phyloP scores from a whole-genome alignment of 2,329 filamentous ascomycete genomes.

The Passalora sequoiae region DNA sequence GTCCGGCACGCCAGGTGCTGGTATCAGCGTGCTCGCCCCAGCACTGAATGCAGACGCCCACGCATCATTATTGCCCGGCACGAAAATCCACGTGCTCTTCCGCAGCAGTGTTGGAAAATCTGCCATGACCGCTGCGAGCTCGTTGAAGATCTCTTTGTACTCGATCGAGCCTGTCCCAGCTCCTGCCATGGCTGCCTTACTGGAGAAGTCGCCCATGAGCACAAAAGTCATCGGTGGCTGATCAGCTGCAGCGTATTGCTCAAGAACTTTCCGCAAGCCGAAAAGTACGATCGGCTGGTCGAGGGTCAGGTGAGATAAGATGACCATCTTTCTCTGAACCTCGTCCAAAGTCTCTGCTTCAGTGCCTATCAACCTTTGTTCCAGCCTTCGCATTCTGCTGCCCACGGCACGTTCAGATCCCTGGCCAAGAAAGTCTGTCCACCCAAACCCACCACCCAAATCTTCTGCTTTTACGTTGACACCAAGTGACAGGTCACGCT shows the following conservation, averaged over 20 bases:
- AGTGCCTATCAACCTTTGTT: slow-evolving; percentile 57
- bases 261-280: slow-evolving; percentile 73
- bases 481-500: slow-evolving; percentile 72
- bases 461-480: slow-evolving; percentile 48
- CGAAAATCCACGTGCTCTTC: slow-evolving; percentile 79
- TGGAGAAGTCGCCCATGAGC: slow-evolving; percentile 77
- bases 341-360: slow-evolving; percentile 25
- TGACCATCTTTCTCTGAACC: slow-evolving; percentile 53
- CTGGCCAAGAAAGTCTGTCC: slow-evolving; percentile 92
- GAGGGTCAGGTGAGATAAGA: slow-evolving; percentile 80
- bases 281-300: slow-evolving; percentile 77
- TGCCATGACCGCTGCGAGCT: slow-evolving; percentile 71
- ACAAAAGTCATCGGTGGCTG: slow-evolving; percentile 67
- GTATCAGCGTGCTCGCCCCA: slow-evolving; percentile 65
- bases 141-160: slow-evolving; percentile 95
- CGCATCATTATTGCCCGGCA: slow-evolving; percentile 95
- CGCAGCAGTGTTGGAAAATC: slow-evolving; percentile 79
- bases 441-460: slow-evolving; percentile 80
- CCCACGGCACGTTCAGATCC: slow-evolving; percentile 84
- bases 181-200: slow-evolving; percentile 55
- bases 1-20: slow-evolving; percentile 69
- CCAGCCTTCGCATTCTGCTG: slow-evolving; percentile 73
- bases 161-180: slow-evolving; percentile 77
- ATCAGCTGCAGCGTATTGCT: slow-evolving; percentile 64
- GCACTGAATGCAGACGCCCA: slow-evolving; percentile 84